Base-by-base conservation (phyloP, 2,329 filamentous ascomycete species). In the Pseudogymnoascus sp. region DNA sequence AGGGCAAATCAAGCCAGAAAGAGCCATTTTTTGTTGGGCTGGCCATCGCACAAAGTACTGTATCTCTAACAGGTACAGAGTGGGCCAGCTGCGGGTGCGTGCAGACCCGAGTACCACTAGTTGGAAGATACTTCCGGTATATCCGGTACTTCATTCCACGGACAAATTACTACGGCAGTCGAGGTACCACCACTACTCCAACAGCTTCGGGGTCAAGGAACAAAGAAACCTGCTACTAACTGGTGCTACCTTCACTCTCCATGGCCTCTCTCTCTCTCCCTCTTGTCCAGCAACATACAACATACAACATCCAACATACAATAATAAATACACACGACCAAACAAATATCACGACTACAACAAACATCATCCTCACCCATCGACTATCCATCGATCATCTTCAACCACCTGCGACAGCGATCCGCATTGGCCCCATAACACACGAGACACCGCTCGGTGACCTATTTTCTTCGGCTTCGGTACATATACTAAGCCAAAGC, bases 391-490 rank as follows among this genome's bases (percentile, higher is more conserved):
- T n/a, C n/a, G n/a, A n/a, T n/a, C n/a, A n/a, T n/a, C n/a, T n/a
- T 29, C 8, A 2, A 21, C 19, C 13, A 50, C 8, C 44, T 29
- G 44, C 44, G 47, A 31, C 47, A 53, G 1, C 14, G 10, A 29
- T 14, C 44, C 24, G 44, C 44, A 53, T 53, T 53, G 44, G 44
- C 44, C 44, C 44, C 44, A 53, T 53, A n/a, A n/a, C n/a, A 53
- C 44, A 53, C 47, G 47, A 53, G 47, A 53, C 47, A 53, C 47
- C 47, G 26, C 47, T 53, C n/a, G 8, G 8, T 53, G 47, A 53
- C 47, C 26, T 31, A 16, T 44, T n/a, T 8, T 1, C 24, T 24
- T 8, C n/a, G 3, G 21, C 42, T 50, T 50, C 42, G 42, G 42
- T 50, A 50, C 42, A 50, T 50, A 50, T 50, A 50, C 42, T 26